phyloP scores from a whole-genome alignment of 1,284 basidiomycete species.

The Sphaerobolus stellatus region DNA sequence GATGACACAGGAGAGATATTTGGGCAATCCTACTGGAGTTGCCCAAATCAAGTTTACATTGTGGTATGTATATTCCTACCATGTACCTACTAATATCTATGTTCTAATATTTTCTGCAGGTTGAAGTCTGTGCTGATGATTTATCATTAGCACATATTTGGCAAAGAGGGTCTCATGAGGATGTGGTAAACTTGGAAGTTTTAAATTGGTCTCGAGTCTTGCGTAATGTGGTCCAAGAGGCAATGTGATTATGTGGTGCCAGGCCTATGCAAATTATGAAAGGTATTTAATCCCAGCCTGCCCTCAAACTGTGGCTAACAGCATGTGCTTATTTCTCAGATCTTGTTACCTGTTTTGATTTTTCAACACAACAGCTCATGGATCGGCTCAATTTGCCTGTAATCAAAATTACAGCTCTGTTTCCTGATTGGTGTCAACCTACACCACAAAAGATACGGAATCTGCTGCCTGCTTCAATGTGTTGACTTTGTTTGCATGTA shows the following conservation, averaged over 20 bases:
- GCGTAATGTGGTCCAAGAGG: background rate
- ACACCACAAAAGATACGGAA: background rate
- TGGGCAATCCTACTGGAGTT: background rate
- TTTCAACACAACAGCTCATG: background rate
- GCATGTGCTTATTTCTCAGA: background rate
- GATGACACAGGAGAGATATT: background rate
- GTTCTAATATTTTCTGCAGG: background rate
- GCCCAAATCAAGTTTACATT: background rate
- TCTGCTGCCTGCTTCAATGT: background rate
- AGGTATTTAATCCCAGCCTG: background rate
- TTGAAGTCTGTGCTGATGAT: background rate
- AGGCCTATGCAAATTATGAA: background rate
- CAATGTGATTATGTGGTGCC: background rate
- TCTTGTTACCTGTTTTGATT: background rate
- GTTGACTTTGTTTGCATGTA: background rate
- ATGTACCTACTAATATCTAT: background rate
- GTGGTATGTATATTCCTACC: background rate
- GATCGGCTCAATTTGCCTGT: background rate
- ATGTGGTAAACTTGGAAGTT: background rate
- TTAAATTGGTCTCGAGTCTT: background rate
- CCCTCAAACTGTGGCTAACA: background rate
- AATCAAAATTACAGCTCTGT: background rate
- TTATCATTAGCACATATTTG: background rate
- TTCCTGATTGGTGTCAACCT: background rate
- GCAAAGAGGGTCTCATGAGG: background rate